Percentiles rank a stretch among this genome's conserved stretches.
These are phyloP conservation scores for Epicoccum sorghinum DNA, from an alignment of 2,329 filamentous ascomycete species.

Conservation along the genomic window DNA sequence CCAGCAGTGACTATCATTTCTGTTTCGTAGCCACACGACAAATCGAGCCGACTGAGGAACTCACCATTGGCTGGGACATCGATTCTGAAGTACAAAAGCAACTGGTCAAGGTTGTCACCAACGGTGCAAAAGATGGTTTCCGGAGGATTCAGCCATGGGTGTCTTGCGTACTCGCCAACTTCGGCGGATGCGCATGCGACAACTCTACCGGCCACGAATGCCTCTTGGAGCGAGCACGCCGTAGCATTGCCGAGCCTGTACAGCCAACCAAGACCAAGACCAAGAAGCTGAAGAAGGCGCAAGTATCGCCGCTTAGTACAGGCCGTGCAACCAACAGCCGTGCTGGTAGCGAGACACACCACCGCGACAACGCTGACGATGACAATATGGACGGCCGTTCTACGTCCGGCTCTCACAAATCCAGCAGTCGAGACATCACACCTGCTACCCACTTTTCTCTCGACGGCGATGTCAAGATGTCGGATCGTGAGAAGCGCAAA, in stretches of 20 bases:
- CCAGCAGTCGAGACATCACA: slow-evolving; percentile 66
- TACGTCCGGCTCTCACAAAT: slow-evolving; percentile 62
- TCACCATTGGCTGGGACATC: slow-evolving; percentile 68
- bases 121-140: slow-evolving; percentile 65
- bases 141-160: slow-evolving; percentile 70
- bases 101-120: slow-evolving; percentile 65
- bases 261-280: slow-evolving; percentile 50
- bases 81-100: slow-evolving; percentile 57
- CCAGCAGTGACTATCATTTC: slow-evolving; percentile 75
- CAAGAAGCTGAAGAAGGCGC: slow-evolving; percentile 56
- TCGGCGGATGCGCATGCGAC: slow-evolving; percentile 79
- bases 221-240: slow-evolving; percentile 45
- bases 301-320: slow-evolving; percentile 61
- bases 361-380: slow-evolving; percentile 59
- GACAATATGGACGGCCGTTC: slow-evolving; percentile 63
- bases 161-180: slow-evolving; percentile 73
- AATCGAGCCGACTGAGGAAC: slow-evolving; percentile 74
- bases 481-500: slow-evolving; percentile 67
- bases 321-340: slow-evolving; percentile 62
- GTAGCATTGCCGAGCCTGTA: slow-evolving; percentile 35
- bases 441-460: slow-evolving; percentile 60
- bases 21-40: slow-evolving; percentile 85
- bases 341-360: slow-evolving; percentile 63
- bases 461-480: slow-evolving; percentile 58
- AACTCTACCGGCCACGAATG: slow-evolving; percentile 44